A percentile compares a stretch with the other conserved stretches of the same genome.
phyloP scores from a whole-genome alignment of 495 filamentous ascomycete genomes.

The Talaromyces liani region DNA sequence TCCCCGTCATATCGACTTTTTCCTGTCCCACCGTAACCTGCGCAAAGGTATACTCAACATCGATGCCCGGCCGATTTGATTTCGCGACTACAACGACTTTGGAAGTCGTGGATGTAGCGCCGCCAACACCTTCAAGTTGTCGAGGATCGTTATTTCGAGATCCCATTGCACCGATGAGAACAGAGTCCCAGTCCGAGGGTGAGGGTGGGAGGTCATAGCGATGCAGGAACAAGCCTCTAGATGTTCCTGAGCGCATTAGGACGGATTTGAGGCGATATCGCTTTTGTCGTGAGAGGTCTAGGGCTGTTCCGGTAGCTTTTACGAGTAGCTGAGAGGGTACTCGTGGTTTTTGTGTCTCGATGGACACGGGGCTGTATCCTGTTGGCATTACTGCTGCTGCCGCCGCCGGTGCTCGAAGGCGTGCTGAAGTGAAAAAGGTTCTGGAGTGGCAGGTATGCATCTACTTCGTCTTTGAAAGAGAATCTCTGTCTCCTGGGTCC shows the following conservation, averaged over 20 bases:
- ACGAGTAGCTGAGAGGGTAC: neutral
- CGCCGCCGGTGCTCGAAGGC: neutral
- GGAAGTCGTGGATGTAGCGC: conserved; percentile 32
- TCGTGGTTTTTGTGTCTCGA: neutral
- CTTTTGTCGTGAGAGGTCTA: neutral
- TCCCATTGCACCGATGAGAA: conserved; percentile 27
- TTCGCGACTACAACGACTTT: conserved; percentile 28
- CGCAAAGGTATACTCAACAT: conserved; percentile 33
- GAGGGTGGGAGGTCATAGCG: conserved; percentile 21
- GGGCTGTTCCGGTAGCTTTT: neutral
- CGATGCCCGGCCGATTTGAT: conserved; percentile 18
- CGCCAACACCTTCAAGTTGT: conserved; percentile 30
- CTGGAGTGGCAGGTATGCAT: neutral
- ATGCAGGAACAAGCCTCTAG: conserved; percentile 30
- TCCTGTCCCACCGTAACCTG: conserved; percentile 24
- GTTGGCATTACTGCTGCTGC: neutral
- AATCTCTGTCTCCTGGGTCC: neutral
- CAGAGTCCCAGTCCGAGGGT: conserved; percentile 16
- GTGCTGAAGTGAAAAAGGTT: neutral
- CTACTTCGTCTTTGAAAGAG: neutral
- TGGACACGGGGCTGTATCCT: neutral
- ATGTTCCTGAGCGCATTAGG: conserved; percentile 32
- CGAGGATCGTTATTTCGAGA: conserved; percentile 15
- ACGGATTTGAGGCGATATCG: conserved; percentile 19
- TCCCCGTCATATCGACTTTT: conserved; percentile 31